Conservation (phyloP, 106 monocot species). For the Dendrobium huoshanense region DNA sequence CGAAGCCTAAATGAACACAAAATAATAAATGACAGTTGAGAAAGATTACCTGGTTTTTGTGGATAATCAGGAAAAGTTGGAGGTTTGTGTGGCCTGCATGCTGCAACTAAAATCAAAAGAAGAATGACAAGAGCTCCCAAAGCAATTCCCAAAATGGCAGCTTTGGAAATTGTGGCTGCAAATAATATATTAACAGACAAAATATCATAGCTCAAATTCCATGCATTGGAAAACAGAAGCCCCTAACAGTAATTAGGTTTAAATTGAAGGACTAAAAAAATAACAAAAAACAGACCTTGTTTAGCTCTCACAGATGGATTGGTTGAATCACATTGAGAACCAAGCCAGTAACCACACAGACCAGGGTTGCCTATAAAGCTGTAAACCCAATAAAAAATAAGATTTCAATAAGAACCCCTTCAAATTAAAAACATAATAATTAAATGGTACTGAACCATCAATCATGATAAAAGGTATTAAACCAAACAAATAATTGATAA, state of each 20-base stretch:
- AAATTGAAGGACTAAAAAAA: neutral
- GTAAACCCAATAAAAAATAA: slow-evolving; percentile 5
- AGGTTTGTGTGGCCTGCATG: slow-evolving; percentile 54
- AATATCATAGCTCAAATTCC: neutral
- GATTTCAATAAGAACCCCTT: neutral
- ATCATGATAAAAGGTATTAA: no score
- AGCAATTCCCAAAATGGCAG: slow-evolving; percentile 81
- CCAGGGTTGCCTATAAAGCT: slow-evolving; percentile 91
- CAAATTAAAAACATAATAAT: neutral
- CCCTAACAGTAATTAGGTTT: neutral
- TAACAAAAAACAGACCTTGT: neutral
- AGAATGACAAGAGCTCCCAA: slow-evolving; percentile 68
- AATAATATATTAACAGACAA: neutral
- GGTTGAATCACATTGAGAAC: slow-evolving; percentile 43
- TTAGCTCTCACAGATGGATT: slow-evolving; percentile 45
- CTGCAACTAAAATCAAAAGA: slow-evolving; percentile 66
- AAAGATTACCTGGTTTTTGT: slow-evolving; percentile 57
- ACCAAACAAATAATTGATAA: no score
- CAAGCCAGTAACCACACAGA: slow-evolving; percentile 80
- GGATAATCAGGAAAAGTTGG: slow-evolving; percentile 40
- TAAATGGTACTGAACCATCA: no score
- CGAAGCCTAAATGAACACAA: neutral
- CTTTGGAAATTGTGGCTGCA: slow-evolving; percentile 58
- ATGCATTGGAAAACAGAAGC: neutral
- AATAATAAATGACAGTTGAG: neutral